These are phyloP conservation scores for Pythium dissimile DNA, from an alignment of 352 stramenopile species.

Conservation along the genomic window DNA sequence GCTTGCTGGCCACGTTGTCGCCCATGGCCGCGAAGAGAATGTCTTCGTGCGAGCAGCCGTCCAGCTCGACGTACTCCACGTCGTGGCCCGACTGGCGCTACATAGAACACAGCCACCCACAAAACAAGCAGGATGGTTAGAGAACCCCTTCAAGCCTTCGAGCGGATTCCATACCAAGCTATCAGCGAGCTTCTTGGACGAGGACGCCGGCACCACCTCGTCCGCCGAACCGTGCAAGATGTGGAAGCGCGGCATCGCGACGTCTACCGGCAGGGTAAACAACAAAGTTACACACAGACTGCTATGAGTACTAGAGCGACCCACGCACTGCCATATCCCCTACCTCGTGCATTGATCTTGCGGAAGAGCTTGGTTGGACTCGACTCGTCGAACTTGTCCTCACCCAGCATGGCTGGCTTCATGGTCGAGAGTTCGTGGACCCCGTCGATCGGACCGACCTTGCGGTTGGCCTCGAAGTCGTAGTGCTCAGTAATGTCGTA, in stretches of 20 bases:
- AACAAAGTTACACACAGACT: background rate
- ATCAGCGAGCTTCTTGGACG: slow-evolving; percentile 48
- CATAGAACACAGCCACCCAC: slow-evolving; percentile 3
- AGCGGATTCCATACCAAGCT: slow-evolving; percentile 45
- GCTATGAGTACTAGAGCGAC: background rate
- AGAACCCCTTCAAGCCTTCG: too few relatives aligned
- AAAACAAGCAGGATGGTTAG: background rate
- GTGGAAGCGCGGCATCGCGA: slow-evolving; percentile 44
- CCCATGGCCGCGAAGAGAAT: slow-evolving; percentile 71
- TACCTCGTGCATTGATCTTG: slow-evolving; percentile 21
- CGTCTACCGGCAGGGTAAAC: slow-evolving; percentile 13
- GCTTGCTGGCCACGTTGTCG: slow-evolving; percentile 44
- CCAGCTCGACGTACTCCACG: slow-evolving; percentile 39
- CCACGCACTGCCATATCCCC: background rate
- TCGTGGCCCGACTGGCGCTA: slow-evolving; percentile 39
- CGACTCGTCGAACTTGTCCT: slow-evolving; percentile 44
- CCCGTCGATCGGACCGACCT: slow-evolving; percentile 39
- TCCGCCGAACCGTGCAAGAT: slow-evolving; percentile 61
- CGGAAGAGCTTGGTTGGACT: slow-evolving; percentile 47
- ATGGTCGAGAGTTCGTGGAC: slow-evolving; percentile 75
- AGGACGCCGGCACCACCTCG: slow-evolving; percentile 54
- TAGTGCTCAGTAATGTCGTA: slow-evolving; percentile 82
- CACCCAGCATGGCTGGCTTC: slow-evolving; percentile 71
- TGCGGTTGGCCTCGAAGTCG: slow-evolving; percentile 55
- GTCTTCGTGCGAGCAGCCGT: slow-evolving; percentile 57